Percentiles rank a stretch among this genome's conserved stretches.
These are phyloP conservation scores for Venturia oleaginea DNA, from an alignment of 2,329 filamentous ascomycete species.

Conservation along the genomic window DNA sequence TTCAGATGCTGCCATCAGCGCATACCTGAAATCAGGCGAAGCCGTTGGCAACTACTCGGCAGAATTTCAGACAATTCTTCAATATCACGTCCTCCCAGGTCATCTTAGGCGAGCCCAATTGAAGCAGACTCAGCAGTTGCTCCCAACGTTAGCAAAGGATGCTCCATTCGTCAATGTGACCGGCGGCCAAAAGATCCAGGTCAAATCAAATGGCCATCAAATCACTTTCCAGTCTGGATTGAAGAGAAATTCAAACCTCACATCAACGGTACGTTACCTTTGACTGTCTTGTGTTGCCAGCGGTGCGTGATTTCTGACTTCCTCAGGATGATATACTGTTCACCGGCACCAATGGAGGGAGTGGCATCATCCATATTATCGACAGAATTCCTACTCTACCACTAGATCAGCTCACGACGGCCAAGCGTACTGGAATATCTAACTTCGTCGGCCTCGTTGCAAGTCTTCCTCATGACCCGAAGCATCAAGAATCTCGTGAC, in stretches of 20 bases:
- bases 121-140: background rate
- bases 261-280: background rate
- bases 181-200: background rate
- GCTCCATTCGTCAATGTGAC: background rate
- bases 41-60: background rate
- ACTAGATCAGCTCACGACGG: background rate
- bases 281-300: background rate
- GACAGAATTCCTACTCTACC: background rate
- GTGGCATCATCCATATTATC: background rate
- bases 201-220: background rate
- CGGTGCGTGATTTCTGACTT: background rate
- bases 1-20: background rate
- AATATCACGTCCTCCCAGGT: background rate
- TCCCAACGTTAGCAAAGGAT: background rate
- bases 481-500: background rate
- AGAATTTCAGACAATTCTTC: background rate
- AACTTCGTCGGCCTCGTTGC: background rate
- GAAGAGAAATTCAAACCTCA: slow-evolving; percentile 1
- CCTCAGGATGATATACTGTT: background rate
- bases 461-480: background rate
- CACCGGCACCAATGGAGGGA: background rate
- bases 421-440: background rate
- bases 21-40: background rate
- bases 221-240: background rate
- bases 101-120: background rate